A percentile compares a stretch with the other conserved stretches of the same genome.
phyloP scores from a whole-genome alignment of 345 rosid species.

The Angophora floribunda region DNA sequence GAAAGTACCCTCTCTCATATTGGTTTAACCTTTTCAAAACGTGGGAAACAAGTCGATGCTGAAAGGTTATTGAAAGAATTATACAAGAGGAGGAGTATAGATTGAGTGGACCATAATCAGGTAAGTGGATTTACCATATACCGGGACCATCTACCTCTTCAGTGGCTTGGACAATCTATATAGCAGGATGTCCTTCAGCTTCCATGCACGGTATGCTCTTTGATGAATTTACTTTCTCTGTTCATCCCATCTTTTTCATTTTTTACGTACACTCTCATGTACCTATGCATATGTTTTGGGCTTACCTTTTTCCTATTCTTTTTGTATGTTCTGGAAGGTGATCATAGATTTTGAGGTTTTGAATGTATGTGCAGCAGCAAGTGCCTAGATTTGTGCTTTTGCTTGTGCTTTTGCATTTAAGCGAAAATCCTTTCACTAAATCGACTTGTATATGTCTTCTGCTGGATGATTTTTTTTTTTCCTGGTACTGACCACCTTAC shows the following conservation, averaged over 20 bases:
- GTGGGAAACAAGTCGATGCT: slow-evolving; percentile 51
- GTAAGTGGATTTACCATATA: neutral
- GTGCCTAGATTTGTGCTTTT: neutral
- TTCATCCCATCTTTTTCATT: neutral
- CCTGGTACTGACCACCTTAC: neutral
- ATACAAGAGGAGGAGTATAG: slow-evolving; percentile 27
- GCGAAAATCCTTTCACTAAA: neutral
- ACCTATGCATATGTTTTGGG: neutral
- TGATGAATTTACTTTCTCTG: neutral
- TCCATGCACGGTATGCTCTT: neutral
- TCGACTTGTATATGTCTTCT: neutral
- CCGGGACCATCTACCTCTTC: neutral
- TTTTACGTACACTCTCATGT: neutral
- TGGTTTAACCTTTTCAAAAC: slow-evolving; percentile 51
- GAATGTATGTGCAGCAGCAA: neutral
- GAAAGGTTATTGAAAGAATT: slow-evolving; percentile 37
- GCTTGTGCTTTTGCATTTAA: neutral
- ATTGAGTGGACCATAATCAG: neutral
- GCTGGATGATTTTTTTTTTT: neutral
- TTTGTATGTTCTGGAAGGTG: neutral
- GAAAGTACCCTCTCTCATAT: slow-evolving; percentile 48
- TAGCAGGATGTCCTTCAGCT: neutral
- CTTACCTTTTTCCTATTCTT: neutral
- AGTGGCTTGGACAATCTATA: neutral
- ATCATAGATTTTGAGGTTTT: neutral